Conservation (phyloP, 257 asterid genomes). For the Avicennia marina region DNA sequence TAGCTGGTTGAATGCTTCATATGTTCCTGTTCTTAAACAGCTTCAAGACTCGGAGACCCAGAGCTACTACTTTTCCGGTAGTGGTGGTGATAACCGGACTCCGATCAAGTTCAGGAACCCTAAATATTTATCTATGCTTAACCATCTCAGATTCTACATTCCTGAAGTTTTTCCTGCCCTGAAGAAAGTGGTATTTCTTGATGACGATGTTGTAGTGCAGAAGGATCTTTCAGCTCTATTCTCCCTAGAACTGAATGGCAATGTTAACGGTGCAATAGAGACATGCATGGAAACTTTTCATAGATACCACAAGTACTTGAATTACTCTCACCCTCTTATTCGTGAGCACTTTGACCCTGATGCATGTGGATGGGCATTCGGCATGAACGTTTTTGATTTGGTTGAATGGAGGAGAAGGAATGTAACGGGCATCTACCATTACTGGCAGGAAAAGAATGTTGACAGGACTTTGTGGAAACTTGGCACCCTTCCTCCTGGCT, state of each 20-base stretch:
- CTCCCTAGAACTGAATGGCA: constrained; percentile 45
- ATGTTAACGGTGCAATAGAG: constrained; percentile 66
- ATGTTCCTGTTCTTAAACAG: constrained; percentile 63
- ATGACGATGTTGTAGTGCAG: constrained; percentile 55
- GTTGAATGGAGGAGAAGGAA: constrained; percentile 52
- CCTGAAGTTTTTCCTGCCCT: constrained; percentile 55
- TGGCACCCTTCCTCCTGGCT: constrained; percentile 57
- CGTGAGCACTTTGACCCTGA: constrained; percentile 59
- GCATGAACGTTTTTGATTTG: constrained; percentile 58
- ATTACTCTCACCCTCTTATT: constrained; percentile 58
- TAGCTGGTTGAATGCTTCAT: constrained; percentile 53
- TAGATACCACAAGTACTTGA: constrained; percentile 55
- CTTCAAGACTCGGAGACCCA: constrained; percentile 56
- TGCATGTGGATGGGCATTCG: constrained; percentile 65
- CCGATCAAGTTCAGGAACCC: constrained; percentile 68
- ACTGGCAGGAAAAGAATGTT: constrained; percentile 61
- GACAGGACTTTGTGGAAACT: constrained; percentile 61
- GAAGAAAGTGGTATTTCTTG: constrained; percentile 50
- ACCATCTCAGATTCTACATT: constrained; percentile 58
- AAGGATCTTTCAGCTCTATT: constrained; percentile 43
- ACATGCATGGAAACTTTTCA: constrained; percentile 68
- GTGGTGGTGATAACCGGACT: constrained; percentile 41
- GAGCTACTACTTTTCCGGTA: constrained; percentile 58
- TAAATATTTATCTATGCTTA: constrained; percentile 57
- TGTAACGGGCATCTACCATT: constrained; percentile 54